Base-by-base conservation (phyloP, 495 filamentous ascomycete species). In the Penicillium bovifimosum region DNA sequence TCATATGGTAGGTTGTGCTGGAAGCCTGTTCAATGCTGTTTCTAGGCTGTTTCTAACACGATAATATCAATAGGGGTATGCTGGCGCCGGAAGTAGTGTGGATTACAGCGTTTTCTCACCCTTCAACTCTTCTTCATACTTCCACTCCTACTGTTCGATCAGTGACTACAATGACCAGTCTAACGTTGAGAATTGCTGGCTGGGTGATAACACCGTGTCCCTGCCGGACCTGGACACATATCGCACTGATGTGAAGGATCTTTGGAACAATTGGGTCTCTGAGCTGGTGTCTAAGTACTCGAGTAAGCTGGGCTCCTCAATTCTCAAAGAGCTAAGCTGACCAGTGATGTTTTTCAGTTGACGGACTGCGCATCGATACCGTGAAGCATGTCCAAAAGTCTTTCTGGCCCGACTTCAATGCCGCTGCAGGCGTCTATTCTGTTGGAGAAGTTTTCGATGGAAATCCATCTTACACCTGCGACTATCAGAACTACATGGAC, bases 311-410 rank as follows among this genome's bases (percentile, higher is more conserved):
- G 2, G 24, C 9, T 10, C 9, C 11, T 3, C n/a, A 32, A 9
- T 10, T 9, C 11, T 3, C n/a, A 2, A 9, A 6, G 5, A 29
- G 8, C 6, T 17, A 6, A 17, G 8, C 41, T 54, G 24, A 42
- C 41, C 16, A n/a, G n/a, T n/a, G n/a, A n/a, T n/a, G n/a, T n/a
- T 26, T 5, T 2, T 1, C 38, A 75, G 71, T 95, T 54, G 89
- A 95, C 56, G 89, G 86, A 1, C 75, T 95, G 26, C 83, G 89
- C n/a, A 74, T 93, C 33, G 89, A 93, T 61, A 87, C 84, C 6
- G 84, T 81, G 8, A 85, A 84, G 58, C 81, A 95, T 54, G 84
- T 90, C 32, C 78, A 86, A 59, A 76, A 80, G 49, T 76, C 75
- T 26, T 92, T 91, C 70, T 92, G 81, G 77, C 66, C 80, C 0